phyloP scores from a whole-genome alignment of 2,329 filamentous ascomycete genomes.

The Stromatinia cepivora region DNA sequence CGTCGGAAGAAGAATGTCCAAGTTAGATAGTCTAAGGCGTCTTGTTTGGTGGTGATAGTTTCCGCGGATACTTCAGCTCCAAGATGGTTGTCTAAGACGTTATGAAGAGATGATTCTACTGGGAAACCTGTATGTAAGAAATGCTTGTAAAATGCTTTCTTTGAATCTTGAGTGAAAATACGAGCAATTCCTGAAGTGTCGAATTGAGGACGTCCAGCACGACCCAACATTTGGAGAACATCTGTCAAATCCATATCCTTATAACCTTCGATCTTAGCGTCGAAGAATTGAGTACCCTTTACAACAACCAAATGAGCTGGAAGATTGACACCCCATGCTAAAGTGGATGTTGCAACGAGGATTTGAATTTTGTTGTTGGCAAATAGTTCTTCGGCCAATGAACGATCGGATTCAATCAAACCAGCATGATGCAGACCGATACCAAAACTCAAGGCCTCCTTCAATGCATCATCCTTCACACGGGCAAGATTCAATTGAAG shows the following conservation, averaged over 20 bases:
- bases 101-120: slow-evolving; percentile 93
- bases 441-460: slow-evolving; percentile 93
- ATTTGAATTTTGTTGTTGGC: slow-evolving; percentile 98
- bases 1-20: slow-evolving; percentile 99
- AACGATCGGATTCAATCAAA: slow-evolving; percentile 90
- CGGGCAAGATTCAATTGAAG: slow-evolving; percentile 81
- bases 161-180: slow-evolving; percentile 95
- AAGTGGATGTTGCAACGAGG: slow-evolving; percentile 80
- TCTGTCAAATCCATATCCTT: slow-evolving; percentile 99
- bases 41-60: slow-evolving; percentile 91
- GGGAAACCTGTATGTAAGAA: slow-evolving; percentile 98
- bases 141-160: slow-evolving; percentile 99
- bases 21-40: slow-evolving; percentile 94
- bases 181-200: slow-evolving; percentile 93
- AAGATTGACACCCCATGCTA: slow-evolving; percentile 97
- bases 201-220: slow-evolving; percentile 93
- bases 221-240: slow-evolving; percentile 95
- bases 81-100: slow-evolving; percentile 94
- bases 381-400: slow-evolving; percentile 90
- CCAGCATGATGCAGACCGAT: slow-evolving; percentile 97
- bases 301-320: slow-evolving; percentile 96
- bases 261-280: slow-evolving; percentile 96
- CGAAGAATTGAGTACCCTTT: slow-evolving; percentile 97
- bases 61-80: slow-evolving; percentile 92
- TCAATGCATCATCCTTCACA: slow-evolving; percentile 89